phyloP scores from a whole-genome alignment of 148 eudicot genomes.

The Cornus controversa region DNA sequence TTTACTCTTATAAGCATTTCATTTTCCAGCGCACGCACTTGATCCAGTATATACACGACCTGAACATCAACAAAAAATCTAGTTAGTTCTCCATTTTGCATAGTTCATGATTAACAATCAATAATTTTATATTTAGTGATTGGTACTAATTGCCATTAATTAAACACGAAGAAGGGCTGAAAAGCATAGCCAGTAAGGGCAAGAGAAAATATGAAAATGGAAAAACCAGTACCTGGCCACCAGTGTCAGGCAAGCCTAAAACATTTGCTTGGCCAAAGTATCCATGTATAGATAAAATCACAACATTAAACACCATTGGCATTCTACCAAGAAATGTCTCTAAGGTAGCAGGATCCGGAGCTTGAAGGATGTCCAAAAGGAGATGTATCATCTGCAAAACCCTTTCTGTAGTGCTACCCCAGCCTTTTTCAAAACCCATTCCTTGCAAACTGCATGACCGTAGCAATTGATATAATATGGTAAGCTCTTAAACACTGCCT shows the following conservation, averaged over 20 bases:
- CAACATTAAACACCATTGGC: conserved; percentile 97
- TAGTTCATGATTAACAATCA: background rate
- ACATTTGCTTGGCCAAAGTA: conserved; percentile 99
- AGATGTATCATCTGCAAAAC: conserved; percentile 88
- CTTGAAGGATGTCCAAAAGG: conserved; percentile 92
- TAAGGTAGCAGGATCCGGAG: conserved; percentile 85
- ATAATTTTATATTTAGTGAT: background rate
- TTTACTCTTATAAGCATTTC: conserved; percentile 75
- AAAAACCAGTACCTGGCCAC: conserved; percentile 74
- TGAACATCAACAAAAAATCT: conserved; percentile 24
- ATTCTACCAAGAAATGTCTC: conserved; percentile 92
- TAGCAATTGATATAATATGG: background rate
- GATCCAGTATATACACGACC: conserved; percentile 95
- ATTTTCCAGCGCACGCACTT: conserved; percentile 90
- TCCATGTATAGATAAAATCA: conserved; percentile 83
- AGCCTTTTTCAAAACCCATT: conserved; percentile 95
- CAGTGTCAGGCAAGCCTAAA: conserved; percentile 95
- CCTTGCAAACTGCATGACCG: conserved; percentile 63
- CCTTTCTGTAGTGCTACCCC: conserved; percentile 82
- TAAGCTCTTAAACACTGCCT: background rate
- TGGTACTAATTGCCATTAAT: background rate
- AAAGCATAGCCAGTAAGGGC: background rate
- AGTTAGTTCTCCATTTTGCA: background rate
- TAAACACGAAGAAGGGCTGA: background rate
- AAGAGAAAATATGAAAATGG: background rate